Evolutionary conservation across 805 yeast genomes (phyloP).

Genomic region (Candida nitratophila): DNA sequence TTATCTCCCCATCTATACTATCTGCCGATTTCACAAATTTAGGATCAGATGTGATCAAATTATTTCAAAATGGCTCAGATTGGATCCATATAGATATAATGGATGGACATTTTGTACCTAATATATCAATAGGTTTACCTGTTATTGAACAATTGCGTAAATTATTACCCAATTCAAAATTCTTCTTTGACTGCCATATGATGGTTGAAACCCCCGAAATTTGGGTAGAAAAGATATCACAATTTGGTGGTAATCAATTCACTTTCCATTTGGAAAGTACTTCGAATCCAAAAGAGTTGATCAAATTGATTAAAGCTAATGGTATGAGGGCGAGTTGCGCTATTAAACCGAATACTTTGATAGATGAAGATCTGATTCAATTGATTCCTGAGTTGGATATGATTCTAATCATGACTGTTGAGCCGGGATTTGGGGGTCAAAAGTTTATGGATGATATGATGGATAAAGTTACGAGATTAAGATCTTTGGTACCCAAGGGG

Average conservation of each 20-base stretch:
- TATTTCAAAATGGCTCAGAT: constrained; percentile 77
- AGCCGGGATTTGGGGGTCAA: constrained; percentile 99
- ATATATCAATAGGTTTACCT: constrained; percentile 90
- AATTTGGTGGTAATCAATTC: constrained; percentile 92
- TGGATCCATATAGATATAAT: constrained; percentile 98
- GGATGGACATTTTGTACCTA: constrained; percentile 99
- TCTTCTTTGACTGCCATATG: constrained; percentile 92
- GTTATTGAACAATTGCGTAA: constrained; percentile 71
- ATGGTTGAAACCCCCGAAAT: constrained; percentile 90
- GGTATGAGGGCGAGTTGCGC: constrained; percentile 95
- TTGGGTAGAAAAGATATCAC: constrained; percentile 90
- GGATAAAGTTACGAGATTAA: constrained; percentile 81
- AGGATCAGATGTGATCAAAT: constrained; percentile 81
- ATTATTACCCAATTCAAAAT: constrained; percentile 47
- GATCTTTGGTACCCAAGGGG: constrained; percentile 45
- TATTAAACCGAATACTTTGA: constrained; percentile 87
- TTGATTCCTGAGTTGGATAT: constrained; percentile 75
- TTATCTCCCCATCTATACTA: constrained; percentile 90
- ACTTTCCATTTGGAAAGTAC: constrained; percentile 96
- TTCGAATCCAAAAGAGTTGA: constrained; percentile 66
- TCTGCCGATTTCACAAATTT: constrained; percentile 88
- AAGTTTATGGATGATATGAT: constrained; percentile 92
- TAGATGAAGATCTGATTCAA: constrained; percentile 63
- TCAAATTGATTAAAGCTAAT: constrained; percentile 64
- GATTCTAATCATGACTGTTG: constrained; percentile 98